These are phyloP conservation scores for Bifiguratus adelaidae DNA, from an alignment of 192 early-diverging fungal species.

Conservation along the genomic window DNA sequence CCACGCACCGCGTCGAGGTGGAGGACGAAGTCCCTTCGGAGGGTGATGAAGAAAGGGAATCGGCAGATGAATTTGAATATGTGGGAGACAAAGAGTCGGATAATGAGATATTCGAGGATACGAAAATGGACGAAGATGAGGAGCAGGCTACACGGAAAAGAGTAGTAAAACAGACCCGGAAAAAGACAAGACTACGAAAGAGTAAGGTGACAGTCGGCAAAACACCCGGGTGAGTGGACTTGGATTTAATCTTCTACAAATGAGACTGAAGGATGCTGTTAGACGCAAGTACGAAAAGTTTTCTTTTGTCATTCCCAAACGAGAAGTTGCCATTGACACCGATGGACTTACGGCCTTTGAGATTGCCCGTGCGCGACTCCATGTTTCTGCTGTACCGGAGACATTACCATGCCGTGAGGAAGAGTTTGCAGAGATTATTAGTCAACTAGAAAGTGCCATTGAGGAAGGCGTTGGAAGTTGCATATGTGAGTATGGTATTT, in stretches of 20 bases:
- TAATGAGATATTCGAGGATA: neutral
- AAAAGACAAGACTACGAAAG: neutral
- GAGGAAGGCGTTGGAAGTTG: slow-evolving; percentile 76
- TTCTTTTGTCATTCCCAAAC: too few relatives aligned
- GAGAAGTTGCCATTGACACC: too few relatives aligned
- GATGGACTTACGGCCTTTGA: slow-evolving; percentile 56
- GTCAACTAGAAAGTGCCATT: slow-evolving; percentile 65
- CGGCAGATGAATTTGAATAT: slow-evolving; percentile 6
- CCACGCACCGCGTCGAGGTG: neutral
- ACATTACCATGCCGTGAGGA: slow-evolving; percentile 88
- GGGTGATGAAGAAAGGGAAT: slow-evolving; percentile 16
- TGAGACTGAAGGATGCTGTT: too few relatives aligned
- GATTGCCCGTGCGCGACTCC: slow-evolving; percentile 64
- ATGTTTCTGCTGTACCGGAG: slow-evolving; percentile 84
- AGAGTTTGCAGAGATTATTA: slow-evolving; percentile 78
- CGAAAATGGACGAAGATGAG: neutral
- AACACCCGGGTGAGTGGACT: too few relatives aligned
- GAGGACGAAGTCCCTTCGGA: neutral
- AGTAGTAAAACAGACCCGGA: neutral
- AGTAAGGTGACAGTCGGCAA: too few relatives aligned
- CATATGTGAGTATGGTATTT: slow-evolving; percentile 64
- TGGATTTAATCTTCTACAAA: too few relatives aligned
- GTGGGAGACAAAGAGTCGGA: neutral
- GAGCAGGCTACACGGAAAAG: neutral
- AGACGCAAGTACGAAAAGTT: too few relatives aligned